Base-by-base conservation (phyloP, 495 filamentous ascomycete species). In the Neurospora tetraspora region DNA sequence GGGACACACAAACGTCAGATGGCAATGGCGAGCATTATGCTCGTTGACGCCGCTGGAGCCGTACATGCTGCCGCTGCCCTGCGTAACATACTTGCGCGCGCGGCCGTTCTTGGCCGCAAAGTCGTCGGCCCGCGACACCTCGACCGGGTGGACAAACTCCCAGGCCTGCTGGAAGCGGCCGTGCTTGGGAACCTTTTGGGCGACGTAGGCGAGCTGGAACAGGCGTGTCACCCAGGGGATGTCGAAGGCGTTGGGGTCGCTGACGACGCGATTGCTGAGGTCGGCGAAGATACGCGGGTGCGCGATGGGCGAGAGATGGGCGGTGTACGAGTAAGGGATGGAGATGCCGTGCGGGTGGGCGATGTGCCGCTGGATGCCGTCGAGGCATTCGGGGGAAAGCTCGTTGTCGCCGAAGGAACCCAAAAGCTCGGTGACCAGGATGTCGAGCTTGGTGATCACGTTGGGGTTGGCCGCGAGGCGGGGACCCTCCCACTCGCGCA, bases 381-480 rank as follows among this genome's bases (percentile, higher is more conserved):
- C 79, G 38, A 83, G 77, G 68, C 81, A 81, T 73, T 99, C 93
- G 3, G 93, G 93, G 2, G 92, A 94, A 4, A 95, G 89, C 79
- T 97, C 93, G 77, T 97, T 96, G 81, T 97, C 93, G 70, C 88
- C 93, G 79, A 96, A 98, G 47, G 93, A 97, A 45, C 95, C 95
- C 1, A 99, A 86, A 2, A 99, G 89, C 79, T 99, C 96, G 1
- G 93, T 97, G 7, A 99, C 88, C 4, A 98, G 82, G 71, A 99
- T 98, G 80, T 99, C 96, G 68, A 98, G 92, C 47, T 89, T 90
- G 72, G 87, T 88, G 76, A 72, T 76, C 0, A 77, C 70, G 38
- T 76, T 76, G 12, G 82, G 73, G 53, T 61, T 27, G 20, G 23
- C 53, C 7, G 53, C 53, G 1, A 61, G 53, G 6, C 89, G 82